Conservation (phyloP, 2,329 filamentous ascomycete genomes). For the Neonectria sp. region DNA sequence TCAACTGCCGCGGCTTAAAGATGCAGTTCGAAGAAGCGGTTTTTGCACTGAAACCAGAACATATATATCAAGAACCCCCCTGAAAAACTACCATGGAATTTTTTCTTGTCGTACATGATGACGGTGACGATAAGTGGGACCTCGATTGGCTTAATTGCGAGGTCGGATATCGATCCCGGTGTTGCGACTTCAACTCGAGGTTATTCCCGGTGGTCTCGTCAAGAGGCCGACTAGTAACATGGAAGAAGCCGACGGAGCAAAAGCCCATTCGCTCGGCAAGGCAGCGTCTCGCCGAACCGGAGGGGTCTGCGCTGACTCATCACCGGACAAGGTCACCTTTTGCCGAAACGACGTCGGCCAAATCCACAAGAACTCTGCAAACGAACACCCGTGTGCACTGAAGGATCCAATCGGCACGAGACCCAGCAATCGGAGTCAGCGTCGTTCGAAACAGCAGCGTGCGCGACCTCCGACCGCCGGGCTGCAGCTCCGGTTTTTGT, state of each 20-base stretch:
- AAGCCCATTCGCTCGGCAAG: conserved; percentile 16
- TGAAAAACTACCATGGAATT: background rate
- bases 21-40: background rate
- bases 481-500: conserved; percentile 7
- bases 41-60: background rate
- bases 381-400: background rate
- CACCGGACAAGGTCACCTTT: conserved; percentile 27
- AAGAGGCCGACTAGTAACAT: conserved; percentile 30
- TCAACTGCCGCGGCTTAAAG: background rate
- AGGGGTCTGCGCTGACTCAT: conserved; percentile 37
- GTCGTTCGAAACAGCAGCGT: background rate
- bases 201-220: conserved; percentile 22
- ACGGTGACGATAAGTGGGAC: conserved; percentile 23
- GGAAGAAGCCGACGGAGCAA: conserved; percentile 28
- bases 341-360: conserved; percentile 23
- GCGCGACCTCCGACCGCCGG: background rate
- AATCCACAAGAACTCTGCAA: conserved; percentile 34
- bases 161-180: conserved; percentile 16
- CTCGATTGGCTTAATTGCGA: conserved; percentile 12
- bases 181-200: conserved; percentile 19
- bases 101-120: conserved; percentile 7
- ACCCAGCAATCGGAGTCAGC: conserved; percentile 8
- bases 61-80: conserved; percentile 15
- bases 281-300: conserved; percentile 6
- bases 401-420: conserved; percentile 35